phyloP scores from a whole-genome alignment of 2,329 filamentous ascomycete species.

The Periconia sp. region DNA sequence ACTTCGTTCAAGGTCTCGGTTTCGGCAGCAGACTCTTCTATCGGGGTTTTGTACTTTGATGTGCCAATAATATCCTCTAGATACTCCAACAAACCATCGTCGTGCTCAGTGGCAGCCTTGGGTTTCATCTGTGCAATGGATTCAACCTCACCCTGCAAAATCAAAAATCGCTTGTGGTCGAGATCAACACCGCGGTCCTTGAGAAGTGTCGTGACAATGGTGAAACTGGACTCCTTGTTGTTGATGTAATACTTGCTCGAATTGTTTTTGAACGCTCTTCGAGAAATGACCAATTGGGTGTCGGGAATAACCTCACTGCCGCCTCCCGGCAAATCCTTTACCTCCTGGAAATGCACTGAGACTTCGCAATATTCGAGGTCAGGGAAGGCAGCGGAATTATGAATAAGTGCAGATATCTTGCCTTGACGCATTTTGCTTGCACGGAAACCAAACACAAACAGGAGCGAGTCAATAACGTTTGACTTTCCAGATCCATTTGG shows the following conservation, averaged over 20 bases:
- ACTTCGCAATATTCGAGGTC: constrained; percentile 92
- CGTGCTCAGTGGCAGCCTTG: constrained; percentile 91
- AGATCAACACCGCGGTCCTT: constrained; percentile 89
- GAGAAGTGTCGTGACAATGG: constrained; percentile 82
- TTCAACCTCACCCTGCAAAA: constrained; percentile 95
- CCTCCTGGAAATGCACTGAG: constrained; percentile 93
- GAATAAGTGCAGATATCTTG: constrained; percentile 95
- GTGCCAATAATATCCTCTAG: constrained; percentile 98
- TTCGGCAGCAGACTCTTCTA: constrained; percentile 88
- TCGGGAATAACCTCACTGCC: constrained; percentile 76
- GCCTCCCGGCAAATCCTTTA: constrained; percentile 81
- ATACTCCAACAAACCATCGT: constrained; percentile 94
- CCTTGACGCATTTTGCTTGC: constrained; percentile 99
- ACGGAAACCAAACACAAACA: constrained; percentile 99
- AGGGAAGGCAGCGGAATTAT: constrained; percentile 88
- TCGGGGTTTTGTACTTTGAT: constrained; percentile 95
- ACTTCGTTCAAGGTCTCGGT: constrained; percentile 93
- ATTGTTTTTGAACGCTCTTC: constrained; percentile 96
- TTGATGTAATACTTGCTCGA: constrained; percentile 99
- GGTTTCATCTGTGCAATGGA: constrained; percentile 99
- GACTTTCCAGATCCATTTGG: constrained; percentile 98
- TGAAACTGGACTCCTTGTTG: constrained; percentile 85
- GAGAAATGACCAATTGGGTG: constrained; percentile 83
- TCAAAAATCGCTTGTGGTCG: constrained; percentile 97
- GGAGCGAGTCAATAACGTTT: constrained; percentile 95